These are phyloP conservation scores for Sporothrix luriei DNA, from an alignment of 2,329 filamentous ascomycete species.

Conservation along the genomic window DNA sequence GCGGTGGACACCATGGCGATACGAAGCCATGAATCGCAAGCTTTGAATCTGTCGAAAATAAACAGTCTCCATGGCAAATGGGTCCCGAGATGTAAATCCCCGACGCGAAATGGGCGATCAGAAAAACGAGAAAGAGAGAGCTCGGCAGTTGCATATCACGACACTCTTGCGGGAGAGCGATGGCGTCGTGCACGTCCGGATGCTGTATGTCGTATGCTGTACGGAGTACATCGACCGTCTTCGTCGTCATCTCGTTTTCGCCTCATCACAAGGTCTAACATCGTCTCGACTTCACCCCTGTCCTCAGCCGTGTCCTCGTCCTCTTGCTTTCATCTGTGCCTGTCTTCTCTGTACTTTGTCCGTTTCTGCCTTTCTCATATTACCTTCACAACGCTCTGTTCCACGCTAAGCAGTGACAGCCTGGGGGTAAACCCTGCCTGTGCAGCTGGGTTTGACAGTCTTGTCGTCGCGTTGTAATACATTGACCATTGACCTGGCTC, in stretches of 20 bases:
- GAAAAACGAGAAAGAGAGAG: neutral
- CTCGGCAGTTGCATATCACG: neutral
- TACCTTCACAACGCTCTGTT: constrained; percentile 19
- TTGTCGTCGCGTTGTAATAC: neutral
- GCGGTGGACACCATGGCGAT: too few species aligned
- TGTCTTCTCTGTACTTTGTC: neutral
- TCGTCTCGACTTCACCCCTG: neutral
- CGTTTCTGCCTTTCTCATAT: neutral
- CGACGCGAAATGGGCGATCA: neutral
- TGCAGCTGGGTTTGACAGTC: neutral
- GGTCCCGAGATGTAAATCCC: neutral
- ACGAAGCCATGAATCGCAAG: too few species aligned
- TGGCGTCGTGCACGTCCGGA: neutral
- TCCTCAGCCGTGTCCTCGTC: neutral
- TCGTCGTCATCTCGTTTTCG: neutral
- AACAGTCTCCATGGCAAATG: constrained; percentile 11
- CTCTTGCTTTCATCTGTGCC: neutral
- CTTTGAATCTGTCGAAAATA: neutral
- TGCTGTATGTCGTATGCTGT: too few species aligned
- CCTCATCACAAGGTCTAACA: neutral
- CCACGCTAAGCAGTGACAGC: constrained; percentile 13
- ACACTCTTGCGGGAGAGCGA: neutral
- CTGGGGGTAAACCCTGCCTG: neutral
- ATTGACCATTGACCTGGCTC: too few species aligned
- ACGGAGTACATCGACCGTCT: too few species aligned